Base-by-base conservation (phyloP, 305 asterid species). In the Fraxinus sp. region DNA sequence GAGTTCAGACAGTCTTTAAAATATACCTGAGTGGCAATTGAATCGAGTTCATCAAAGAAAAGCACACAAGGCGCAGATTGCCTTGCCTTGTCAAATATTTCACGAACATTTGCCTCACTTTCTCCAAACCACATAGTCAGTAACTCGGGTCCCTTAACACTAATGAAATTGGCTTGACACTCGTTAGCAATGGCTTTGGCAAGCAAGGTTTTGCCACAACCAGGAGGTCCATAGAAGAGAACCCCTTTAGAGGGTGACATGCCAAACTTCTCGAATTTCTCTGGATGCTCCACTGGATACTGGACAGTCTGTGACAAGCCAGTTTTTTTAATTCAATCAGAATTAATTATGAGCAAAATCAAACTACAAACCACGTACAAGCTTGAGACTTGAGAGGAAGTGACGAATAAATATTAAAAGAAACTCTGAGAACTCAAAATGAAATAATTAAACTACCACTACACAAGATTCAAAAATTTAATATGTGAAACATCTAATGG, bases 171-270 rank as follows among this genome's bases (percentile, higher is more conserved):
- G 46, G 91, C 87, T 85, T 87, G 89, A 28, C 90, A 89, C 82
- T 87, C 90, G 2, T 85, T 89, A 28, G 89, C 90, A 26, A 85
- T 89, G 80, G 91, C 89, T 76, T 89, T 89, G 32, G 90, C 89
- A 1, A 89, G 88, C 78, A 87, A 74, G 9, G 91, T 89, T 85
- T 89, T 89, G 28, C 91, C 91, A 18, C 91, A 88, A 32, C 91
- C 89, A 0, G 91, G 91, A 57, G 91, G 89, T 5, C 91, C 91
- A 5, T 88, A 88, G 68, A 88, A 88, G 77, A 88, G 89, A 78
- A 88, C 89, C 75, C 91, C 91, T 78, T 88, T 88, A 28, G 91
- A 88, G 32, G 91, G 91, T 8, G 91, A 88, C 91, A 88, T 87
- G 55, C 90, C 89, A 26, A 87, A 87, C 78, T 87, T 87, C 52